These are phyloP conservation scores for Lycium barbarum DNA, from an alignment of 257 asterid genomes.

Conservation along the genomic window DNA sequence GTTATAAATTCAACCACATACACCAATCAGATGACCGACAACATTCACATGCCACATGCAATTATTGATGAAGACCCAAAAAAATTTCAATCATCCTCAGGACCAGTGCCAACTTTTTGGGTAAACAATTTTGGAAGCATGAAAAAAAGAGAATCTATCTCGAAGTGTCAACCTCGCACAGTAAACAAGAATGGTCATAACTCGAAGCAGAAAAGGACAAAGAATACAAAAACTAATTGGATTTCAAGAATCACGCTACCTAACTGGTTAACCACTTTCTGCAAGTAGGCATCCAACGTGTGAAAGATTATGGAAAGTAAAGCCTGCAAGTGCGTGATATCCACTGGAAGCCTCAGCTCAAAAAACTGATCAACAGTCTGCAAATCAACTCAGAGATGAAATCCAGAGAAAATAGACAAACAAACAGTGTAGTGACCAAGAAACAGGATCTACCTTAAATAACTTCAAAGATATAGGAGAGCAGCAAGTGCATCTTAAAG, in stretches of 20 bases:
- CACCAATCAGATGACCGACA: constrained; percentile 7
- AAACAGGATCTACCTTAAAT: constrained; percentile 3
- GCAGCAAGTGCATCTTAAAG: not conserved
- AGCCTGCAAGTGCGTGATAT: constrained; percentile 96
- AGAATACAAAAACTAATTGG: not conserved
- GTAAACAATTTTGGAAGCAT: not conserved
- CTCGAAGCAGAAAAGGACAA: not conserved
- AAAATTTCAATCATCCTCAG: not conserved
- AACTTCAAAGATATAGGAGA: not conserved
- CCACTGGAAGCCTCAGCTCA: constrained; percentile 85
- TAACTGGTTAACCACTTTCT: constrained; percentile 69
- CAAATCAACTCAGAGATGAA: constrained; percentile 46
- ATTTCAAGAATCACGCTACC: constrained; percentile 50
- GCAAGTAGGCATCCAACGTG: constrained; percentile 85
- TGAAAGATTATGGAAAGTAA: constrained; percentile 86
- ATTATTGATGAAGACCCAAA: constrained; percentile 13
- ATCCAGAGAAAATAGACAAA: constrained; percentile 32
- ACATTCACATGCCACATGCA: constrained; percentile 24
- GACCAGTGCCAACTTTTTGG: not conserved
- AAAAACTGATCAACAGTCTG: constrained; percentile 98
- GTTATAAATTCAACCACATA: not conserved
- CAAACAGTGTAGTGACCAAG: not conserved
- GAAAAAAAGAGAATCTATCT: not conserved
- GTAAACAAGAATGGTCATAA: not conserved
- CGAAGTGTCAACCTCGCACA: not conserved